phyloP scores from a whole-genome alignment of 495 filamentous ascomycete genomes.

The Margaritispora aquatica region DNA sequence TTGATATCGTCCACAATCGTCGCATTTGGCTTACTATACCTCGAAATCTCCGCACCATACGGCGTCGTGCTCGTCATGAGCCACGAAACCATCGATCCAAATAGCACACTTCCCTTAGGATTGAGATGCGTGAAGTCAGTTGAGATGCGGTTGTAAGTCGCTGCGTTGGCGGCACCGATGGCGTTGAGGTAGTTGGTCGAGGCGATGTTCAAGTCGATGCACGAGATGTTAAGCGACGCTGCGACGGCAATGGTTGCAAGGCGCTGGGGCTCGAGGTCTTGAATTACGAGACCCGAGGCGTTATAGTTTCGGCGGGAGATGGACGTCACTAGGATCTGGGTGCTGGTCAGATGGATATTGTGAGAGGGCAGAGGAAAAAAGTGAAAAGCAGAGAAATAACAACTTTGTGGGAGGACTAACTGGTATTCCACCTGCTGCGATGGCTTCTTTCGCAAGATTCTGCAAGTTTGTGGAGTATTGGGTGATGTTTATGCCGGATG shows the following conservation, averaged over 20 bases:
- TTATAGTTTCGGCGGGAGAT: constrained; percentile 33
- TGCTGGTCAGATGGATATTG: not conserved
- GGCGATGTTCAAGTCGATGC: constrained; percentile 38
- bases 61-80: constrained; percentile 23
- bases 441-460: constrained; percentile 32
- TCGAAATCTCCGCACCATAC: not conserved
- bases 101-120: not conserved
- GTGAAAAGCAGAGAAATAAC: too few species aligned
- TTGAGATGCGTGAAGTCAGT: not conserved
- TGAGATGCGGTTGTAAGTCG: constrained; percentile 31
- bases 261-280: constrained; percentile 33
- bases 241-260: constrained; percentile 34
- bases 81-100: constrained; percentile 29
- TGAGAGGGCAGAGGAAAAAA: not conserved
- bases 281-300: constrained; percentile 27
- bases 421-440: constrained; percentile 33
- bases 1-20: not conserved
- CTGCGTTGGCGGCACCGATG: constrained; percentile 34
- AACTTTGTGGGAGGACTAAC: not conserved
- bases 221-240: constrained; percentile 12
- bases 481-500: constrained; percentile 29
- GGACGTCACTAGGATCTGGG: constrained; percentile 31
- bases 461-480: constrained; percentile 35
- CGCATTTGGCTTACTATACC: not conserved
- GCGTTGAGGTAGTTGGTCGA: constrained; percentile 37